phyloP scores from a whole-genome alignment of 768 basidiomycete genomes.

The Goffeauzyma gilvescens region DNA sequence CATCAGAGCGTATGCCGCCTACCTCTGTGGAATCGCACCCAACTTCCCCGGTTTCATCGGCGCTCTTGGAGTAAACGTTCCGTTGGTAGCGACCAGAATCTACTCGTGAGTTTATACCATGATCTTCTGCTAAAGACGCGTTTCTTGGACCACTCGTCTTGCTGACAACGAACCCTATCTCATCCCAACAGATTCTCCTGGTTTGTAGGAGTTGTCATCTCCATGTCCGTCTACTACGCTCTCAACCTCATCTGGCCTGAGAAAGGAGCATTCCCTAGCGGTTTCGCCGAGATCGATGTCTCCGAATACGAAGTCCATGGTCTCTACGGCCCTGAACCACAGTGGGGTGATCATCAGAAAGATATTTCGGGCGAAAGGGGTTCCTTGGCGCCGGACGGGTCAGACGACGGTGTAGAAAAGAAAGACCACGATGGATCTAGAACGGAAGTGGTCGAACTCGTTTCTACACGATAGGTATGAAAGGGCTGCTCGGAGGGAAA shows the following conservation, averaged over 20 bases:
- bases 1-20: conserved; percentile 40
- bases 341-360: too few relatives aligned
- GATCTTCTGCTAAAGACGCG: too few relatives aligned
- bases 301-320: conserved; percentile 22
- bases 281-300: conserved; percentile 44
- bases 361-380: too few relatives aligned
- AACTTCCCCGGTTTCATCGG: conserved; percentile 68
- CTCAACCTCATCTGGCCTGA: conserved; percentile 48
- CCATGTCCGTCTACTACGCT: conserved; percentile 44
- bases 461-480: too few relatives aligned
- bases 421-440: too few relatives aligned
- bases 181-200: conserved; percentile 57
- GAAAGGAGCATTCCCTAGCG: conserved; percentile 34
- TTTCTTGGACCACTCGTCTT: conserved; percentile 26
- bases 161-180: neutral
- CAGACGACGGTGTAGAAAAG: too few relatives aligned
- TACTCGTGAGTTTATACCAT: conserved; percentile 15
- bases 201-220: conserved; percentile 63
- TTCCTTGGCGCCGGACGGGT: too few relatives aligned
- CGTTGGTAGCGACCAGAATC: too few relatives aligned
- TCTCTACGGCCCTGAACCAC: too few relatives aligned
- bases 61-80: too few relatives aligned
- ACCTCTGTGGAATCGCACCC: conserved; percentile 48
- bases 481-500: too few relatives aligned
- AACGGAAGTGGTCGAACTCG: too few relatives aligned